A percentile compares a stretch with the other conserved stretches of the same genome.
Conservation (phyloP, 2,329 filamentous ascomycete species). For the Scolecobasidium constrictum region DNA sequence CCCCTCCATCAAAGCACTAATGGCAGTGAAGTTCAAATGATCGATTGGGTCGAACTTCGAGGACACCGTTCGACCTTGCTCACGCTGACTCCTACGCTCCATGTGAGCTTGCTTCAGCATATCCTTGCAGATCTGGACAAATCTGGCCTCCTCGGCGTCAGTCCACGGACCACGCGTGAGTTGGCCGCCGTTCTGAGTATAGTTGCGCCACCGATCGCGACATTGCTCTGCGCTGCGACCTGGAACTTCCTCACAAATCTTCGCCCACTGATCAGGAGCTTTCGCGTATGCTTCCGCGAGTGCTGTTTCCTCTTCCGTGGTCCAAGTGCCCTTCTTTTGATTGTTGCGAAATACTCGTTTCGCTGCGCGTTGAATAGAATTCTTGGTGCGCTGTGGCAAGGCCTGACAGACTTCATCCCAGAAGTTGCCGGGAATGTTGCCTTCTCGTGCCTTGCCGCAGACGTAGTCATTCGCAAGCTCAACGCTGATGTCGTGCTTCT, state of each 20-base stretch:
- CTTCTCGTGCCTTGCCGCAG: constrained; percentile 13
- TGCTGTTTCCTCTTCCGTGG: constrained; percentile 45
- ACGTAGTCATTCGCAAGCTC: constrained; percentile 12
- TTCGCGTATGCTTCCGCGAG: constrained; percentile 36
- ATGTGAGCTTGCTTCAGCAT: not conserved
- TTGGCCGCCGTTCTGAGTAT: constrained; percentile 47
- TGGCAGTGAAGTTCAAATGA: constrained; percentile 48
- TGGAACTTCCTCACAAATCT: constrained; percentile 46
- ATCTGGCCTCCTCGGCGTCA: constrained; percentile 44
- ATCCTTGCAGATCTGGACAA: constrained; percentile 43
- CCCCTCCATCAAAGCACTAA: constrained; percentile 51
- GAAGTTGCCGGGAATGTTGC: constrained; percentile 15
- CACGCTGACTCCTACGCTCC: constrained; percentile 37
- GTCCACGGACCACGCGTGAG: constrained; percentile 48
- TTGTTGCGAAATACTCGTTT: constrained; percentile 54
- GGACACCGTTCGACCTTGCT: constrained; percentile 22
- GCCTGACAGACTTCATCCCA: constrained; percentile 22
- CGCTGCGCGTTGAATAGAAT: constrained; percentile 21
- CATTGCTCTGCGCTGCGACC: constrained; percentile 56
- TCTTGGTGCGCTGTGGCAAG: constrained; percentile 22
- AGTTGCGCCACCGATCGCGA: constrained; percentile 60
- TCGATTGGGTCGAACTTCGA: constrained; percentile 21
- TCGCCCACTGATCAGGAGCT: constrained; percentile 48
- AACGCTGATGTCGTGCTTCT: not conserved
- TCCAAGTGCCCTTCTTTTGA: constrained; percentile 49